phyloP scores from a whole-genome alignment of 352 stramenopile species.

The Globisporangium barbulae region DNA sequence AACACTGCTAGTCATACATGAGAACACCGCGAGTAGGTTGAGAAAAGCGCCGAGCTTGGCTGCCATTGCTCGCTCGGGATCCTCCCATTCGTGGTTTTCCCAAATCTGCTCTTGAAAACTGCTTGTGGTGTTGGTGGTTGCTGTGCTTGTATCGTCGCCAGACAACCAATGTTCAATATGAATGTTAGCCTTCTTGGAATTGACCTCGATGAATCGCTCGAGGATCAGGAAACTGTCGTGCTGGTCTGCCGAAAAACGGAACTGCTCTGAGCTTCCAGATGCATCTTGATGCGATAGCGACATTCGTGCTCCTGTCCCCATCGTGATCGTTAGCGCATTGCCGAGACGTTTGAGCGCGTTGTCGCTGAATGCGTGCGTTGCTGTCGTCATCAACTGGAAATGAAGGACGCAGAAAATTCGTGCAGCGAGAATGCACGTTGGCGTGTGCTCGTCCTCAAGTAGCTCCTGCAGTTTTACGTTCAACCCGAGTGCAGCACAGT shows the following conservation, averaged over 20 bases:
- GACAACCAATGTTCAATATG: background rate
- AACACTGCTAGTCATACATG: constrained; percentile 2
- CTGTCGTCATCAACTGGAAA: constrained; percentile 10
- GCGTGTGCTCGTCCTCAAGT: background rate
- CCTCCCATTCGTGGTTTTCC: constrained; percentile 10
- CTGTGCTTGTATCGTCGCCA: too few relatives aligned
- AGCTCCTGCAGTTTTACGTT: constrained; percentile 8
- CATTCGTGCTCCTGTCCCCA: constrained; percentile 4
- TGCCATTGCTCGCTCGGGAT: background rate
- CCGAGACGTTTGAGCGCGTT: constrained; percentile 8
- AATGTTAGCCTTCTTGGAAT: background rate
- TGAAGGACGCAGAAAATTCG: constrained; percentile 12
- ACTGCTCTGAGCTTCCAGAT: background rate
- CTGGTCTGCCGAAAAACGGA: constrained; percentile 15
- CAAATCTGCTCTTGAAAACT: constrained; percentile 9
- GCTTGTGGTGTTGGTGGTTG: background rate
- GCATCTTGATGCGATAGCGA: background rate
- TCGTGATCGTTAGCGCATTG: constrained; percentile 14
- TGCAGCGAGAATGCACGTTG: constrained; percentile 8
- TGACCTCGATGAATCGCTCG: background rate
- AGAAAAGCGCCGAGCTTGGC: constrained; percentile 13
- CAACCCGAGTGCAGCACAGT: constrained; percentile 10
- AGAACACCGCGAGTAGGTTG: constrained; percentile 16
- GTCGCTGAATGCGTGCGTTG: background rate
- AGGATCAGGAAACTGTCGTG: constrained; percentile 8